Evolutionary conservation across 164 flowering plant genomes (phyloP).

Genomic region (Kingdonia uniflora): DNA sequence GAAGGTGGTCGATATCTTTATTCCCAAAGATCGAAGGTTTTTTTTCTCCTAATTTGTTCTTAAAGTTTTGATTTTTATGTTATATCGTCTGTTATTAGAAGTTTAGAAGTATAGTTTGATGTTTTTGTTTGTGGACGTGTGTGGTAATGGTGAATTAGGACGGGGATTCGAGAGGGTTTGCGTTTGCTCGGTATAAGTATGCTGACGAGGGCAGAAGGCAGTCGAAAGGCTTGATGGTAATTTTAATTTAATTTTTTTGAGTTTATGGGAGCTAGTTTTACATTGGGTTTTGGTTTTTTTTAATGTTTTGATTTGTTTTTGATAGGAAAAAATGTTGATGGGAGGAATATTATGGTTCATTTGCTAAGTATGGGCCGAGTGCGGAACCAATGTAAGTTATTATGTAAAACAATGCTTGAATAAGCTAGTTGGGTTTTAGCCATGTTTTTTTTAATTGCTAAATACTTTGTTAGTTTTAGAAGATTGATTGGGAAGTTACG

Average conservation of each 20-base stretch:
- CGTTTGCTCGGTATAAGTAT: conserved; percentile 69
- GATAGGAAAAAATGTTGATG: conserved; percentile 59
- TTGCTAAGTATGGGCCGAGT: conserved; percentile 72
- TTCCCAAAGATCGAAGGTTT: conserved; percentile 76
- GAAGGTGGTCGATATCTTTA: conserved; percentile 91
- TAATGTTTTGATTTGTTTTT: background rate
- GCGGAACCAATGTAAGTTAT: conserved; percentile 67
- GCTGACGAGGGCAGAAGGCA: conserved; percentile 72
- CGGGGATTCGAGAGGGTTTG: conserved; percentile 82
- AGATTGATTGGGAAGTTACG: too few species aligned
- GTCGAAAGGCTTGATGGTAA: conserved; percentile 69
- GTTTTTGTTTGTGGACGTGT: too few species aligned
- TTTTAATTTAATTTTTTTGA: background rate
- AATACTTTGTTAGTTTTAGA: too few species aligned
- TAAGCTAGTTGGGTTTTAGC: too few species aligned
- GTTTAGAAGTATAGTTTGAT: too few species aligned
- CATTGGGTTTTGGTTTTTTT: background rate
- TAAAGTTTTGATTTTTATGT: background rate
- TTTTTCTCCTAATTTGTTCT: background rate
- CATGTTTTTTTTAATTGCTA: too few species aligned
- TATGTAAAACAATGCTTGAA: too few species aligned
- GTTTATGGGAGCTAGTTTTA: background rate
- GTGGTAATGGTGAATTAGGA: conserved; percentile 19
- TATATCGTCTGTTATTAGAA: too few species aligned
- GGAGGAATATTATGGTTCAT: conserved; percentile 74